Evolutionary conservation across 805 yeast species (phyloP), one percentile per base, ranked within the genome.

Genomic region (Lipomyces spencermartinsiae): DNA sequence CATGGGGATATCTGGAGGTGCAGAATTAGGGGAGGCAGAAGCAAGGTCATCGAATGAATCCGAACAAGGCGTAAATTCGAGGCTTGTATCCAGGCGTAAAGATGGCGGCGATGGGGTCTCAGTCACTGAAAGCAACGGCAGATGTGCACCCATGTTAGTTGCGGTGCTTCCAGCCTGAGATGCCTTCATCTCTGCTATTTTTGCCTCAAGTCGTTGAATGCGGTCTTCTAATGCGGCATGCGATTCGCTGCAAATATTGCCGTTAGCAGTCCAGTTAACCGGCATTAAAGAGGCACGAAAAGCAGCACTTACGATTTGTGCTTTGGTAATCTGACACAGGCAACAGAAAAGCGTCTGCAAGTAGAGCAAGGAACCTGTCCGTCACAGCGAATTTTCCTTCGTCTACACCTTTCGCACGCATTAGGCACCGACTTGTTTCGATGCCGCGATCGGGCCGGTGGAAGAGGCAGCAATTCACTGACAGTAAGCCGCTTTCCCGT

Each of bases 331-430:
- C 25, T 46, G 53, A 46, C 53, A 46, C 53, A 46, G 53, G 12
- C 49, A 39, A 39, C 53, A 1, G 53, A 46, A 19, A 46, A 46
- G 53, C 53, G 53, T 46, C 53, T 9, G n/a, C 53, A 46, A 46
- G 53, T 46, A 46, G n/a, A 14, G 53, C 53, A 46, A 8, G 53
- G 53, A 1, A 19, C 1, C 4, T 46, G 53, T 14, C n/a, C 53
- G 25, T 46, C 53, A 46, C 53, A 46, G 14, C 53, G 53, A 46
- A 46, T 46, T 46, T 46, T 46, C 25, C 53, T 46, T 2, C 53
- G 53, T 46, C 53, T 46, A 46, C 53, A 46, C 53, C 53, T 46
- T 46, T 46, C 53, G 53, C 53, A 46, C n/a, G 53, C 53, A 6
- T 46, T 46, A 8, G 53, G n/a, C 53, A 14, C 53, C n/a, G n/a